phyloP scores from a whole-genome alignment of 768 basidiomycete species.

The Serpula lacrymans region DNA sequence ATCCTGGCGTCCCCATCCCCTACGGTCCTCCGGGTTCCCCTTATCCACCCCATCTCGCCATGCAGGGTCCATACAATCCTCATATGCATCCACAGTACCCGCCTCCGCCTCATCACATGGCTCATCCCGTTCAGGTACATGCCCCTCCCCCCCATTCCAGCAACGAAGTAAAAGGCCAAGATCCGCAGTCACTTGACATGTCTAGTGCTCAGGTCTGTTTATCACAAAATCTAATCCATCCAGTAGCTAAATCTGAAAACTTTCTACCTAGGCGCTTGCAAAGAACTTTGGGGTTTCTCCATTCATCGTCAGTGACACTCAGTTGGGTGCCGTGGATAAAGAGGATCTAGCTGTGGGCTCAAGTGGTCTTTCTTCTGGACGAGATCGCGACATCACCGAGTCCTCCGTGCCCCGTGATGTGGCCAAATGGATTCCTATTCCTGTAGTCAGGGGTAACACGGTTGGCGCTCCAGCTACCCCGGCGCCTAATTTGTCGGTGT shows the following conservation, averaged over 20 bases:
- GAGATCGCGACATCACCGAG: conserved; percentile 58
- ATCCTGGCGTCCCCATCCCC: conserved; percentile 36
- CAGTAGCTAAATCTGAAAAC: conserved; percentile 2
- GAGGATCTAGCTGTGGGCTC: conserved; percentile 81
- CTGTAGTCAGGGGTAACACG: conserved; percentile 46
- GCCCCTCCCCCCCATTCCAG: conserved; percentile 14
- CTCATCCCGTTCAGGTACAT: conserved; percentile 13
- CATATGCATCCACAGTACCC: conserved; percentile 63
- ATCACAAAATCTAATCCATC: neutral
- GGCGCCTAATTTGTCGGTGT: conserved; percentile 40
- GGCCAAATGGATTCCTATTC: conserved; percentile 56
- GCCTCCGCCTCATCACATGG: conserved; percentile 22
- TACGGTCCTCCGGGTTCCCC: conserved; percentile 41
- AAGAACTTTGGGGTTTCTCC: conserved; percentile 77
- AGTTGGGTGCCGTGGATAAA: conserved; percentile 51
- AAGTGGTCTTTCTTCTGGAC: conserved; percentile 63
- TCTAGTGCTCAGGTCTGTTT: conserved; percentile 56
- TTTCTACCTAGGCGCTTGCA: conserved; percentile 52
- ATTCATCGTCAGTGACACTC: conserved; percentile 63
- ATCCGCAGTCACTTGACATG: conserved; percentile 78
- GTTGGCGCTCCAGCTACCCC: conserved; percentile 13
- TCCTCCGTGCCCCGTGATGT: conserved; percentile 57
- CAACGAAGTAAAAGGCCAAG: conserved; percentile 63
- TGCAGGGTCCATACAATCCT: conserved; percentile 46
- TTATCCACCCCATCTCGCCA: conserved; percentile 41